A percentile compares a stretch with the other conserved stretches of the same genome.
phyloP scores from a whole-genome alignment of 176 grass and related monocot genomes.

The Typha latifolia region DNA sequence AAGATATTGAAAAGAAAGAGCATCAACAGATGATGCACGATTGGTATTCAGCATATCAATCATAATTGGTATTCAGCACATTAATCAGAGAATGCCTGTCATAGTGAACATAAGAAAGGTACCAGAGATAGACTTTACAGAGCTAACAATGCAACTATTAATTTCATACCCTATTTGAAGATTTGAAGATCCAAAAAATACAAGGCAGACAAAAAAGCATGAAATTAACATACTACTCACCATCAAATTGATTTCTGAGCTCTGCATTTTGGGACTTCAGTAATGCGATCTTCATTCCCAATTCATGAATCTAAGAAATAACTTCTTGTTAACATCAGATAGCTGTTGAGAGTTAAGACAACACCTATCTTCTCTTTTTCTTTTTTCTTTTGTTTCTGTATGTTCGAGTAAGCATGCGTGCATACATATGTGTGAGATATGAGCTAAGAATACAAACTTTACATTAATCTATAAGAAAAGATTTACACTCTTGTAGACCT shows the following conservation, averaged over 20 bases:
- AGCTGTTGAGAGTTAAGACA: background rate
- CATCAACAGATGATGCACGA: too few species aligned
- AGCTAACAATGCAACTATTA: background rate
- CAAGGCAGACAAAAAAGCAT: background rate
- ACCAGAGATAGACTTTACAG: too few species aligned
- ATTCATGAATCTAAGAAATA: conserved; percentile 78
- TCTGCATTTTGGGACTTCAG: conserved; percentile 87
- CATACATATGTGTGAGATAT: too few species aligned
- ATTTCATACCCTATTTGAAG: background rate
- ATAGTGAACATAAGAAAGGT: too few species aligned
- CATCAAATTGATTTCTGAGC: conserved; percentile 84
- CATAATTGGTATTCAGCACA: too few species aligned
- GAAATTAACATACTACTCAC: conserved; percentile 32
- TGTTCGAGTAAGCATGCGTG: too few species aligned
- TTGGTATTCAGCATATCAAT: too few species aligned
- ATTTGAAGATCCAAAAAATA: background rate
- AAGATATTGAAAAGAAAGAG: too few species aligned
- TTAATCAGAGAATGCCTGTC: too few species aligned
- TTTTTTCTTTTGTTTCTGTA: too few species aligned
- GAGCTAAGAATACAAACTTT: too few species aligned
- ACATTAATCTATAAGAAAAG: background rate
- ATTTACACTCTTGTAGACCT: background rate
- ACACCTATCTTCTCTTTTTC: background rate
- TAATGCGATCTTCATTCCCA: conserved; percentile 98
- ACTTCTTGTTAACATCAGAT: conserved; percentile 2